These are phyloP conservation scores for Ocimum tenuiflorum DNA, from an alignment of 257 asterid genomes.

Conservation along the genomic window DNA sequence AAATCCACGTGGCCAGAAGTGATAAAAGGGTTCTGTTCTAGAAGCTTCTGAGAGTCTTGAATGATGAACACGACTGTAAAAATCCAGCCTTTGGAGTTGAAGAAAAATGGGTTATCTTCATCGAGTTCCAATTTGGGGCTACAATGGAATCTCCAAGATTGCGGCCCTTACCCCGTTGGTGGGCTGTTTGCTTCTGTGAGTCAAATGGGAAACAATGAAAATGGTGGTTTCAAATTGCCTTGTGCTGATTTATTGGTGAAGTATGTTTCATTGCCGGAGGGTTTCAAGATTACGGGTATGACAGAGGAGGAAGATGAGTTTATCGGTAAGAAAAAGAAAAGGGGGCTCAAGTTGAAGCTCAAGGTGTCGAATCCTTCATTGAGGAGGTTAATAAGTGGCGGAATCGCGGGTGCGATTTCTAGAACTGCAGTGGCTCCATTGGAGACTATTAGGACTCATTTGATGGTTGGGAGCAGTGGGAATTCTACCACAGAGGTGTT, in stretches of 20 bases:
- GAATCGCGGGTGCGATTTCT: conserved; percentile 82
- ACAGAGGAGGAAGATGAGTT: conserved; percentile 44
- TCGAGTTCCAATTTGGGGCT: conserved; percentile 56
- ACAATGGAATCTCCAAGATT: conserved; percentile 56
- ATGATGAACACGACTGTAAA: conserved; percentile 35
- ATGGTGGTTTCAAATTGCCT: conserved; percentile 58
- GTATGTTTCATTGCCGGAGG: conserved; percentile 61
- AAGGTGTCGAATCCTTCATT: conserved; percentile 72
- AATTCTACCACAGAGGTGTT: conserved; percentile 72
- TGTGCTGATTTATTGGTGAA: conserved; percentile 56
- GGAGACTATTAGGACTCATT: conserved; percentile 93
- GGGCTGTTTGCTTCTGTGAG: conserved; percentile 87
- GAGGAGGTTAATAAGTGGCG: conserved; percentile 86
- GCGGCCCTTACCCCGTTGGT: conserved; percentile 46
- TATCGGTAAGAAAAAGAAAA: conserved; percentile 27
- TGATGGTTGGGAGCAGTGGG: conserved; percentile 93
- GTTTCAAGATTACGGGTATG: conserved; percentile 37
- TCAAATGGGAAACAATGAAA: conserved; percentile 60
- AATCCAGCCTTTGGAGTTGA: conserved; percentile 41
- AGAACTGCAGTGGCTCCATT: conserved; percentile 92
- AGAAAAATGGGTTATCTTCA: conserved; percentile 41
- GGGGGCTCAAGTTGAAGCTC: conserved; percentile 52
- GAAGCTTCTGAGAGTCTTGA: conserved; percentile 1
- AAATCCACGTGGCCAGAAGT: background rate
- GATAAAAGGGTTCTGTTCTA: background rate